Evolutionary conservation across 2,329 filamentous ascomycete species (phyloP).

Genomic region (Nemania serpens): DNA sequence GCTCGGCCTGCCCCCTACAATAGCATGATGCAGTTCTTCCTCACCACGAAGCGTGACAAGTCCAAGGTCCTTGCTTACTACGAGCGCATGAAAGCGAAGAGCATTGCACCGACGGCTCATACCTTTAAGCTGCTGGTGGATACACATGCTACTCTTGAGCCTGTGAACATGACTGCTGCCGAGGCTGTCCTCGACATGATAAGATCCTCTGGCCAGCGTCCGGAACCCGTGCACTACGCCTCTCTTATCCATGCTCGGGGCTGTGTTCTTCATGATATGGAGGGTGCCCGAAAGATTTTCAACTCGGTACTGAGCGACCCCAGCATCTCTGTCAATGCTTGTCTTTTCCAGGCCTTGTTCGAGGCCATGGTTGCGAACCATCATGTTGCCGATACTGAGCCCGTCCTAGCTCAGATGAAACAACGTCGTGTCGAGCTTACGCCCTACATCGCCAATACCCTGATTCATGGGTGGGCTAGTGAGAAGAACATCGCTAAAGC

Average conservation of each 20-base stretch:
- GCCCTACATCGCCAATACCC: slow-evolving; percentile 95
- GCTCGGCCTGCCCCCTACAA: slow-evolving; percentile 96
- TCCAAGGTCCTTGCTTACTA: slow-evolving; percentile 93
- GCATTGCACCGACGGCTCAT: slow-evolving; percentile 89
- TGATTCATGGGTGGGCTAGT: slow-evolving; percentile 95
- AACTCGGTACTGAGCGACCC: slow-evolving; percentile 74
- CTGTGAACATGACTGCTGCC: slow-evolving; percentile 84
- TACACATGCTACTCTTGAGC: slow-evolving; percentile 91
- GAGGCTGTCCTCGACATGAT: slow-evolving; percentile 83
- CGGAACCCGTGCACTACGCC: slow-evolving; percentile 94
- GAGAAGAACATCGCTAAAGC: slow-evolving; percentile 81
- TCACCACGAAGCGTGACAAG: slow-evolving; percentile 96
- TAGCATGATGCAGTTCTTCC: slow-evolving; percentile 99
- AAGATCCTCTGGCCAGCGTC: slow-evolving; percentile 70
- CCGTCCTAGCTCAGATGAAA: slow-evolving; percentile 77
- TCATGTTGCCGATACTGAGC: slow-evolving; percentile 74
- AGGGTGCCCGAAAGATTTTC: slow-evolving; percentile 80
- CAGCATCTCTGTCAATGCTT: slow-evolving; percentile 74
- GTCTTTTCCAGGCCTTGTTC: slow-evolving; percentile 94
- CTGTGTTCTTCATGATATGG: slow-evolving; percentile 90
- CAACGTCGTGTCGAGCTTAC: slow-evolving; percentile 79
- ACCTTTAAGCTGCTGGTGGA: slow-evolving; percentile 98
- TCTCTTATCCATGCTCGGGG: slow-evolving; percentile 95
- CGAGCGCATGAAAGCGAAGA: slow-evolving; percentile 85
- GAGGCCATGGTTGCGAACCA: slow-evolving; percentile 97